Evolutionary conservation across 2,329 filamentous ascomycete genomes (phyloP).

Genomic region (Venturia carpophila): DNA sequence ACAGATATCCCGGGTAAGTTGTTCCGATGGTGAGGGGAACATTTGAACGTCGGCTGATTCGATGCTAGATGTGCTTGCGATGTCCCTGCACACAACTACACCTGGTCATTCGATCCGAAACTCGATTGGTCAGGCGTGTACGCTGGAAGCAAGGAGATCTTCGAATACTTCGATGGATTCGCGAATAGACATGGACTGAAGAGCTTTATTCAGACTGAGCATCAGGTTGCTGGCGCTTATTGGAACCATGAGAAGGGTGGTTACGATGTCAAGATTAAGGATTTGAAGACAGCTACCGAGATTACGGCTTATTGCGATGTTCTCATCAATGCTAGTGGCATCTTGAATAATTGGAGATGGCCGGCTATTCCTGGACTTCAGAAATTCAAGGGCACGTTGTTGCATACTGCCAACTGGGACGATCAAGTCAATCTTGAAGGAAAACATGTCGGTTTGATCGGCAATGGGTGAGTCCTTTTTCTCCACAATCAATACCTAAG

Average conservation of each 20-base stretch:
- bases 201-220: slow-evolving; percentile 30
- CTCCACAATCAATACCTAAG: slow-evolving; percentile 22
- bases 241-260: slow-evolving; percentile 33
- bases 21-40: neutral
- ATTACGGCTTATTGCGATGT: slow-evolving; percentile 40
- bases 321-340: slow-evolving; percentile 42
- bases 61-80: slow-evolving; percentile 40
- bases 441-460: slow-evolving; percentile 47
- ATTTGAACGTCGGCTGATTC: neutral
- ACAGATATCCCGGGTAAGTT: slow-evolving; percentile 37
- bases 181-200: slow-evolving; percentile 34
- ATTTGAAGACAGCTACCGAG: slow-evolving; percentile 26
- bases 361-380: slow-evolving; percentile 45
- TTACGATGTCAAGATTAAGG: slow-evolving; percentile 31
- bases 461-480: slow-evolving; percentile 35
- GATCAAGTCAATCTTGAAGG: slow-evolving; percentile 40
- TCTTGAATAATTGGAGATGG: slow-evolving; percentile 46
- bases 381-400: slow-evolving; percentile 45
- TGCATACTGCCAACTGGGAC: slow-evolving; percentile 52
- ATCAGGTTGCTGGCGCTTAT: slow-evolving; percentile 29
- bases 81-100: slow-evolving; percentile 46
- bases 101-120: slow-evolving; percentile 43
- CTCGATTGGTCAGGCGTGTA: slow-evolving; percentile 38
- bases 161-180: slow-evolving; percentile 36
- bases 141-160: slow-evolving; percentile 37